These are phyloP conservation scores for Agroathelia rolfsii DNA, from an alignment of 1,284 basidiomycete genomes.

Conservation along the genomic window DNA sequence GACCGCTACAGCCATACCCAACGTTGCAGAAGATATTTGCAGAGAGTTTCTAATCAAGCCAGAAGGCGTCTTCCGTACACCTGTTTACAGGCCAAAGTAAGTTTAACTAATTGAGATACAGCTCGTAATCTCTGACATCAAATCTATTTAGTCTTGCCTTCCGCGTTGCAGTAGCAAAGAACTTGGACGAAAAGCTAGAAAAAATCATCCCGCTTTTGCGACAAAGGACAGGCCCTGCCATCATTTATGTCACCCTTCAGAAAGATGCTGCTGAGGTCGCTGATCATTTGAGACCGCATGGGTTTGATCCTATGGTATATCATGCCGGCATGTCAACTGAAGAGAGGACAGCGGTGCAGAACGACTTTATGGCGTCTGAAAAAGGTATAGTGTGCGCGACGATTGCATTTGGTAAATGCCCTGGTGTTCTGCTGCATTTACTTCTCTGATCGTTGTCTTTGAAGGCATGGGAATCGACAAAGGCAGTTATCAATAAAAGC, in stretches of 20 bases:
- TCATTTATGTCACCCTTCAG: slow-evolving; percentile 64
- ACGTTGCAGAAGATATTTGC: slow-evolving; percentile 59
- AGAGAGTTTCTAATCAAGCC: slow-evolving; percentile 38
- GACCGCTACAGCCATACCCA: slow-evolving; percentile 62
- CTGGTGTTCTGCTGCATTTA: too few relatives aligned
- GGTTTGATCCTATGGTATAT: slow-evolving; percentile 50
- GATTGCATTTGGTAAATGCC: slow-evolving; percentile 58
- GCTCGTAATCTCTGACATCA: neutral
- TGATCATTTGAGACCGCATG: slow-evolving; percentile 33
- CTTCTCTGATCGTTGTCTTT: too few relatives aligned
- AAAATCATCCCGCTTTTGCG: slow-evolving; percentile 34
- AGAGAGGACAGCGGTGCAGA: slow-evolving; percentile 47
- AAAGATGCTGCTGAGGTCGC: slow-evolving; percentile 58
- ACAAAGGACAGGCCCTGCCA: slow-evolving; percentile 40
- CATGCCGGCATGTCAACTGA: slow-evolving; percentile 57
- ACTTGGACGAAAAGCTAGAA: slow-evolving; percentile 27
- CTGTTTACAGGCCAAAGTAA: slow-evolving; percentile 32
- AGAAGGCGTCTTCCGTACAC: slow-evolving; percentile 30
- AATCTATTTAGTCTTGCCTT: slow-evolving; percentile 39
- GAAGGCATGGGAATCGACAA: slow-evolving; percentile 75
- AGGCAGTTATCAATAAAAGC: slow-evolving; percentile 22
- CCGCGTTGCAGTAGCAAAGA: slow-evolving; percentile 39
- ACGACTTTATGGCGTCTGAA: slow-evolving; percentile 53
- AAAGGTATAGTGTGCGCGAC: slow-evolving; percentile 64
- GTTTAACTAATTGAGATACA: slow-evolving; percentile 6